phyloP scores from a whole-genome alignment of 129 eudicot species.

The Centella asiatica region DNA sequence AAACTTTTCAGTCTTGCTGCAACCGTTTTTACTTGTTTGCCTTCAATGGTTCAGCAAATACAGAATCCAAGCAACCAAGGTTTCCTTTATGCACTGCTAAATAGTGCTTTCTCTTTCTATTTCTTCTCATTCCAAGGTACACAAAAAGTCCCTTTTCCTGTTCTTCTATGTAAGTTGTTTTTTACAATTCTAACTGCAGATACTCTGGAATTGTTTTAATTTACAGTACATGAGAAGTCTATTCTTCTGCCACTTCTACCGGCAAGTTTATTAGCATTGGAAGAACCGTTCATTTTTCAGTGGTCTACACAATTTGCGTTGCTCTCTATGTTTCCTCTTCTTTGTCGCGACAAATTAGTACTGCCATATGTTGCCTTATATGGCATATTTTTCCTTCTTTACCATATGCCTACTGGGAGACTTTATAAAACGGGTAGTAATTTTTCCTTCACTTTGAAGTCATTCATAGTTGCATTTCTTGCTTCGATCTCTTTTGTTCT shows the following conservation, averaged over 20 bases:
- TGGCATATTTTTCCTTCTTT: conserved; percentile 56
- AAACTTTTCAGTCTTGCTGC: conserved; percentile 64
- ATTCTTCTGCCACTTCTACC: conserved; percentile 86
- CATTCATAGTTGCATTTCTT: conserved; percentile 23
- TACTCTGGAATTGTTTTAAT: conserved; percentile 1
- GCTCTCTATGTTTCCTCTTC: conserved; percentile 90
- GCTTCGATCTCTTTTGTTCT: conserved; percentile 39
- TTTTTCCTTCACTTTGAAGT: conserved; percentile 17
- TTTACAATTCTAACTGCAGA: background rate
- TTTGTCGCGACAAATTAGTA: conserved; percentile 64
- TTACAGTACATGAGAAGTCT: conserved; percentile 95
- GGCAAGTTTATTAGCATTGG: conserved; percentile 80
- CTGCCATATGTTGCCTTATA: conserved; percentile 59
- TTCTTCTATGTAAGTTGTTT: background rate
- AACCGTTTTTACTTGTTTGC: conserved; percentile 65
- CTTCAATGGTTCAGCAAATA: conserved; percentile 76
- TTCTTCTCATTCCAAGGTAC: conserved; percentile 91
- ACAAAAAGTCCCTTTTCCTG: background rate
- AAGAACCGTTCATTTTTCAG: conserved; percentile 60
- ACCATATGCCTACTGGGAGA: conserved; percentile 51
- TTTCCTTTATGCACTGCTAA: conserved; percentile 65
- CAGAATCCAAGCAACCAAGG: conserved; percentile 48
- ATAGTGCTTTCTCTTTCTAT: conserved; percentile 72
- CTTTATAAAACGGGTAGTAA: conserved; percentile 20
- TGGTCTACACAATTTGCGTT: conserved; percentile 64